Conservation (phyloP, 331 rosid species). For the Quercus phellos region DNA sequence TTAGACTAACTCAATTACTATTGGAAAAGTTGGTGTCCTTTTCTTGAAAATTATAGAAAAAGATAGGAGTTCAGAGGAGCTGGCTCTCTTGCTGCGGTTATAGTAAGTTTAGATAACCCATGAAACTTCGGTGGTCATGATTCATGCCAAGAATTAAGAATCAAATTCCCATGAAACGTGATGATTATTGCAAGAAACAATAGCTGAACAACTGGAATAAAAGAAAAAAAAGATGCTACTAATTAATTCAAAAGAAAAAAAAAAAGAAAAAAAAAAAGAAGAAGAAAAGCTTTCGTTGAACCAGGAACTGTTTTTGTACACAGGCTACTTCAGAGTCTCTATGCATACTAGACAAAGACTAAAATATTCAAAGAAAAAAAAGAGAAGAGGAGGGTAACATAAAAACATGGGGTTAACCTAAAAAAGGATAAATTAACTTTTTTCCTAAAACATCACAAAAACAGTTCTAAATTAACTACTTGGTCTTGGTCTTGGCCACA, state of each 20-base stretch:
- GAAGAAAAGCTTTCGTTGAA: slow-evolving; percentile 36
- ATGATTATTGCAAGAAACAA: slow-evolving; percentile 23
- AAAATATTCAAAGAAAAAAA: neutral
- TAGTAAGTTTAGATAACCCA: slow-evolving; percentile 24
- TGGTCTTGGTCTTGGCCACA: neutral
- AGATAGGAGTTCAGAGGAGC: slow-evolving; percentile 27
- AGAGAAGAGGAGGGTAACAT: neutral
- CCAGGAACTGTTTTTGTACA: slow-evolving; percentile 61
- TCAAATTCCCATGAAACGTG: slow-evolving; percentile 32
- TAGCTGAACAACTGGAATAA: slow-evolving; percentile 6
- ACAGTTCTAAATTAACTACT: slow-evolving; percentile 32
- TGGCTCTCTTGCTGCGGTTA: slow-evolving; percentile 32
- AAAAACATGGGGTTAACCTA: slow-evolving; percentile 39
- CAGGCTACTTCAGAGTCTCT: slow-evolving; percentile 45
- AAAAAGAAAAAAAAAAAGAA: neutral
- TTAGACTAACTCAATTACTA: slow-evolving; percentile 24
- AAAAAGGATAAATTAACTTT: slow-evolving; percentile 26
- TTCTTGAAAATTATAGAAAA: slow-evolving; percentile 29
- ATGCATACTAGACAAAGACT: slow-evolving; percentile 25
- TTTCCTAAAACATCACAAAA: slow-evolving; percentile 36
- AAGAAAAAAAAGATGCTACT: neutral
- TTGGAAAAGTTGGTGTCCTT: slow-evolving; percentile 35
- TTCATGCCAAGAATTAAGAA: slow-evolving; percentile 36
- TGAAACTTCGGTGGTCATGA: slow-evolving; percentile 39
- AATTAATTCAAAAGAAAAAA: neutral